Base-by-base conservation (phyloP, 139 green algal species). In the Chlorella sorokiniana region DNA sequence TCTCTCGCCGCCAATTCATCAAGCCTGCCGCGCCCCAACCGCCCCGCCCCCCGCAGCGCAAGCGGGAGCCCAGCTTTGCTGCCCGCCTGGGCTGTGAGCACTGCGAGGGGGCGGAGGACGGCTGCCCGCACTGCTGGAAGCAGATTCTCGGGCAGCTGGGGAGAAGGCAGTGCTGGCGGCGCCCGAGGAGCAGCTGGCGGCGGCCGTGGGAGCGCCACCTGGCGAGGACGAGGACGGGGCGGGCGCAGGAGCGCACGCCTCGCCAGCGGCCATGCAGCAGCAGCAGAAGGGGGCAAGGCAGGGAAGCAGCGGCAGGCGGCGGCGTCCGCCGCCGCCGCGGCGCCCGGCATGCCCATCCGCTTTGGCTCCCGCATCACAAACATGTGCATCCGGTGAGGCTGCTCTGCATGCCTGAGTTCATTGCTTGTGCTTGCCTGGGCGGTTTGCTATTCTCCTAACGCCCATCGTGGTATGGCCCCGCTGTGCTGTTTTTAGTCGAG, bases 51-150 rank as follows among this genome's bases (percentile, higher is more conserved):
- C 7, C 52, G 73, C 73, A 79, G 73, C 73, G 73, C 37, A 69
- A 79, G 37, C 1, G 29, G 16, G 25, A 68, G 23, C 54, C 37
- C 0, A 35, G 52, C 23, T 41, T 35, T 37, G 54, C 73, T 14
- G 7, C 40, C 27, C 76, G 25, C 20, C 63, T 75, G 63, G 76
- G 76, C 23, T 76, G 76, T 45, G 42, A 76, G 44, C 31, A 52
- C 63, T 82, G 76, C 42, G 59, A 69, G 16, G 33, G 63, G 23
- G 23, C 8, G 6, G 16, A 59, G 41, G 59, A 71, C 41, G 75
- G 75, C 75, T 81, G 75, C 75, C 31, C 75, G 18, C n/a, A 73
- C 31, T 81, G 75, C 75, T 81, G 75, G 75, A 81, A 81, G 41
- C 29, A 71, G 1, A 42, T 59, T 40, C 41, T 81, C n/a, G 25